A percentile compares a stretch with the other conserved stretches of the same genome.
phyloP scores from a whole-genome alignment of 2,329 filamentous ascomycete species.

The Herpotrichia juniperi region DNA sequence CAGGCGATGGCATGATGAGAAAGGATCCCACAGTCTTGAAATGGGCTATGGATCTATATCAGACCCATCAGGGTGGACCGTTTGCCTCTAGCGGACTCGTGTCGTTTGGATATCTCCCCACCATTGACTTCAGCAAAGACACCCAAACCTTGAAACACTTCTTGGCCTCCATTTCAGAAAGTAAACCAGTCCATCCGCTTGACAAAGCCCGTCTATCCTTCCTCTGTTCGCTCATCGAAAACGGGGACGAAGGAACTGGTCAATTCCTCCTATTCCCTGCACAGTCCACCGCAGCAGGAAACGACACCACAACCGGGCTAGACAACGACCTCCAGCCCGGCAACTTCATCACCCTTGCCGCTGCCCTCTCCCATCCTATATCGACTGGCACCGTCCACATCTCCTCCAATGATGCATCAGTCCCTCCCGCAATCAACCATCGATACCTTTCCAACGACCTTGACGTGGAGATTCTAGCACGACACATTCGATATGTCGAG shows the following conservation, averaged over 20 bases:
- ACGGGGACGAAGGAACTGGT: conserved; percentile 14
- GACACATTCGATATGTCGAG: conserved; percentile 41
- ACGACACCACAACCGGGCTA: conserved; percentile 46
- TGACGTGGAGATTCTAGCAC: conserved; percentile 48
- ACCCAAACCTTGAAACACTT: neutral
- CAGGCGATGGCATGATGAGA: conserved; percentile 10
- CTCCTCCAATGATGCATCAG: conserved; percentile 35
- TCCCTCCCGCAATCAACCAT: conserved; percentile 47
- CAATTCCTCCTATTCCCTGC: conserved; percentile 14
- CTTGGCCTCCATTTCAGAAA: neutral
- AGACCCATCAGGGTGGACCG: conserved; percentile 8
- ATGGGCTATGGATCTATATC: conserved; percentile 12
- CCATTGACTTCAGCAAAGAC: conserved; percentile 9
- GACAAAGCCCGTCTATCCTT: conserved; percentile 33
- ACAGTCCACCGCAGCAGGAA: conserved; percentile 47
- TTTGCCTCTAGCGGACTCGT: conserved; percentile 6
- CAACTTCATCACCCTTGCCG: conserved; percentile 18
- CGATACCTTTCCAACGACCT: conserved; percentile 49
- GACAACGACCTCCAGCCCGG: conserved; percentile 11
- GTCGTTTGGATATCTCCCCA: conserved; percentile 14
- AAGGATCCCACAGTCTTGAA: conserved; percentile 8
- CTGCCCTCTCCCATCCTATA: conserved; percentile 36
- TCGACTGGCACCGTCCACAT: conserved; percentile 40
- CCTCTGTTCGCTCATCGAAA: conserved; percentile 32
- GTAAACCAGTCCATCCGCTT: conserved; percentile 10